These are phyloP conservation scores for Nitzschia putrida DNA, from an alignment of 108 stramenopile species.

Conservation along the genomic window DNA sequence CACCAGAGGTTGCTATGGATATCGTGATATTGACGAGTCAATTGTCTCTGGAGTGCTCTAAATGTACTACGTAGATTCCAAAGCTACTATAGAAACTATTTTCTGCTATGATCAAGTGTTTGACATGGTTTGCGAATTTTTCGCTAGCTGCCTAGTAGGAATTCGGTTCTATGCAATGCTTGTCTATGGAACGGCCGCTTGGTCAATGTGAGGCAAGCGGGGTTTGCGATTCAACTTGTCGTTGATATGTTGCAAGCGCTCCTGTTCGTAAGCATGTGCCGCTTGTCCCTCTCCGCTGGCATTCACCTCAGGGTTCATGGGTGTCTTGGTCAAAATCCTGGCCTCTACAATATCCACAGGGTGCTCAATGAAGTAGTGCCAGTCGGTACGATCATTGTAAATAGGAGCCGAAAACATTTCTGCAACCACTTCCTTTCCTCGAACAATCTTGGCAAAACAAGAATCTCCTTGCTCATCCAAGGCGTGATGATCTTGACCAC, in stretches of 20 bases:
- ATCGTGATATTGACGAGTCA: conserved; percentile 5
- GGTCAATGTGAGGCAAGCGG: conserved; percentile 17
- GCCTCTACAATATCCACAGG: conserved; percentile 44
- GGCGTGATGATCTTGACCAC: conserved; percentile 74
- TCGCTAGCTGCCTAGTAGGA: too few relatives aligned
- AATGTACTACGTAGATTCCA: too few relatives aligned
- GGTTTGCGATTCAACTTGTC: conserved; percentile 24
- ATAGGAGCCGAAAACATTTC: conserved; percentile 1
- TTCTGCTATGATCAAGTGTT: too few relatives aligned
- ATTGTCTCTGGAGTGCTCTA: neutral
- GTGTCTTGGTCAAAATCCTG: conserved; percentile 38
- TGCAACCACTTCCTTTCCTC: conserved; percentile 1
- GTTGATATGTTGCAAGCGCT: neutral
- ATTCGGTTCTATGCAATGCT: neutral
- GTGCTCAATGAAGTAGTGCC: conserved; percentile 38
- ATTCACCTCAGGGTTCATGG: neutral
- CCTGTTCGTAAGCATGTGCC: neutral
- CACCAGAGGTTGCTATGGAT: conserved; percentile 5
- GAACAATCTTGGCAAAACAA: conserved; percentile 75
- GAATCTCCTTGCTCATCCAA: conserved; percentile 84
- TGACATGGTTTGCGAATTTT: too few relatives aligned
- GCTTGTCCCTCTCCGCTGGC: too few relatives aligned
- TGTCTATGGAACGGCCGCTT: conserved; percentile 6
- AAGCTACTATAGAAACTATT: too few relatives aligned
- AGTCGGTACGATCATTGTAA: conserved; percentile 29